Evolutionary conservation across 148 eudicot species (phyloP).

Genomic region (Vaccinium vitisidaea): DNA sequence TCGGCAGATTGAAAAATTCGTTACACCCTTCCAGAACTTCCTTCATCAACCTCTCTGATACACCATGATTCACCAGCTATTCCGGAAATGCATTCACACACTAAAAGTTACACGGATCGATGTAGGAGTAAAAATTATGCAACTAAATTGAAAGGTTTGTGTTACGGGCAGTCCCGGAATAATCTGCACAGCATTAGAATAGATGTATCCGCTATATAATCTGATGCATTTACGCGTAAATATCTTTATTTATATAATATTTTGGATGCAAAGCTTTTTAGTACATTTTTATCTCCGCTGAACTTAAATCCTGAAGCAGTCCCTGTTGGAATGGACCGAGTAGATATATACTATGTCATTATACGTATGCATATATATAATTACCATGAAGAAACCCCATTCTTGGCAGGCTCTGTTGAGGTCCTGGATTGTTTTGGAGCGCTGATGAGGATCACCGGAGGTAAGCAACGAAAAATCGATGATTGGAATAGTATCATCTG

Average conservation of each 20-base stretch:
- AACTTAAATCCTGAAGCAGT: no score
- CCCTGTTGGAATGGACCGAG: no score
- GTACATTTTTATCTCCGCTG: no score
- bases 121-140: neutral
- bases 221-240: neutral
- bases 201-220: no score
- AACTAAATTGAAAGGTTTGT: neutral
- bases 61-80: conserved; percentile 60
- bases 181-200: no score
- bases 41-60: conserved; percentile 38
- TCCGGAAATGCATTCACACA: neutral
- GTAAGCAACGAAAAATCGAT: conserved; percentile 27
- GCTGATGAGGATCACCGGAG: conserved; percentile 16
- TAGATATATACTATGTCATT: no score
- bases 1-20: conserved; percentile 42
- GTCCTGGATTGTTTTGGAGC: conserved; percentile 18
- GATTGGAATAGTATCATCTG: conserved; percentile 14
- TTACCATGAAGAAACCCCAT: conserved; percentile 35
- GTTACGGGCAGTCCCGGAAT: no score
- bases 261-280: no score
- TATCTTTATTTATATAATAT: no score
- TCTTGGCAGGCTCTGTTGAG: conserved; percentile 23
- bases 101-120: neutral
- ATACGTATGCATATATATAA: neutral
- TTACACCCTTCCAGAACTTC: conserved; percentile 27